Evolutionary conservation across 2,329 filamentous ascomycete species (phyloP).

Genomic region (Lecanicillium sp.): DNA sequence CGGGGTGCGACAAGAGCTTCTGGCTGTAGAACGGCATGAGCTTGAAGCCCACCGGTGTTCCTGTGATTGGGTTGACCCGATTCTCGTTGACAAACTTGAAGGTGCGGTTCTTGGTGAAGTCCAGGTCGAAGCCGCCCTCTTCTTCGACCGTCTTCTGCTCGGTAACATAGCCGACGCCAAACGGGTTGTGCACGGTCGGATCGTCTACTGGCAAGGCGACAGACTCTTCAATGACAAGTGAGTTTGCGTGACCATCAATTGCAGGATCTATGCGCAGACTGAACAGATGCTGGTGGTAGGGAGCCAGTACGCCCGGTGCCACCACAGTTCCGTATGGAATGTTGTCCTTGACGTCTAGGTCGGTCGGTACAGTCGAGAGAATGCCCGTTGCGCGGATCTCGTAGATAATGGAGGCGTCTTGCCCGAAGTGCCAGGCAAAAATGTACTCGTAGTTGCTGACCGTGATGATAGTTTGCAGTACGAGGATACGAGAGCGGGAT

Average conservation of each 20-base stretch:
- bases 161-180: conserved; percentile 42
- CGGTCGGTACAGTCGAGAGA: conserved; percentile 37
- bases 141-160: conserved; percentile 35
- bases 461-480: conserved; percentile 57
- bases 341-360: conserved; percentile 43
- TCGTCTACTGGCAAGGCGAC: conserved; percentile 35
- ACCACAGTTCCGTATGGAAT: conserved; percentile 56
- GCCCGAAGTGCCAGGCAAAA: conserved; percentile 42
- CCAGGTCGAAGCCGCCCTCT: conserved; percentile 43
- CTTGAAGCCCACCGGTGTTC: conserved; percentile 41
- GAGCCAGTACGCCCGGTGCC: conserved; percentile 53
- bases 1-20: conserved; percentile 33
- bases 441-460: conserved; percentile 57
- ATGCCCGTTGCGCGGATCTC: conserved; percentile 39
- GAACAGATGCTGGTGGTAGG: conserved; percentile 65
- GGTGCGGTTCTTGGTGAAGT: conserved; percentile 40
- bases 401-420: conserved; percentile 39
- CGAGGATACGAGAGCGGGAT: conserved; percentile 48
- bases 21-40: conserved; percentile 41
- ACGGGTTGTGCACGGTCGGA: conserved; percentile 43
- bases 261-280: conserved; percentile 59
- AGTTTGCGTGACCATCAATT: conserved; percentile 54
- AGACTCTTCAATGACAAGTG: conserved; percentile 37
- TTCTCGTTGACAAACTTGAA: conserved; percentile 45
- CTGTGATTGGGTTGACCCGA: conserved; percentile 35